Percentiles rank a stretch among this genome's conserved stretches.
Evolutionary conservation across 179 eudicot genomes (phyloP).

Genomic region (Actinidia arguta): DNA sequence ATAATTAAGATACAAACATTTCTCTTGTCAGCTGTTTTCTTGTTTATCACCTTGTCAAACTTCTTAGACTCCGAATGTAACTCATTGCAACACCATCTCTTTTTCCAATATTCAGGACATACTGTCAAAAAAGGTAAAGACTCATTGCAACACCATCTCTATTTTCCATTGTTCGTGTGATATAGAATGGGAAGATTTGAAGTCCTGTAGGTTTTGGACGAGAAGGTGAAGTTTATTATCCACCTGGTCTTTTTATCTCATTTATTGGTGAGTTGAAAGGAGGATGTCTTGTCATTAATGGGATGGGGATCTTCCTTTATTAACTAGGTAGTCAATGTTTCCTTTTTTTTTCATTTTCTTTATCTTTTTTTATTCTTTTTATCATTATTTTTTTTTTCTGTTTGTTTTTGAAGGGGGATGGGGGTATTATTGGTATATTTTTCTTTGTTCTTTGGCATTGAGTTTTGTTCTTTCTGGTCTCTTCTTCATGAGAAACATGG

Average conservation of each 20-base stretch:
- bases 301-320: neutral
- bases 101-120: no score
- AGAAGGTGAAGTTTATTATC: slow-evolving; percentile 11
- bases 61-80: no score
- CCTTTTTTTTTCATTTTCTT: neutral
- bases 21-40: no score
- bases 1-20: no score
- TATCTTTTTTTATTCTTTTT: no score
- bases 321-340: neutral
- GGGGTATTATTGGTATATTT: neutral
- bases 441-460: neutral
- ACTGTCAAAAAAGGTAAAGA: neutral
- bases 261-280: neutral
- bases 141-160: neutral
- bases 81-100: no score
- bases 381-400: neutral
- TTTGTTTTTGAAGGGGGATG: neutral
- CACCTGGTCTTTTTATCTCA: neutral
- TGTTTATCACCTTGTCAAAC: no score
- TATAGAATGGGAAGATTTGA: neutral
- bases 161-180: neutral
- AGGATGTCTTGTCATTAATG: neutral
- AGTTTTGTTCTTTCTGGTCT: neutral
- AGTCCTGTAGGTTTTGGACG: neutral
- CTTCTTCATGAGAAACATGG: neutral